phyloP scores from a whole-genome alignment of 2,329 filamentous ascomycete genomes.

The Cladosporium sp. region DNA sequence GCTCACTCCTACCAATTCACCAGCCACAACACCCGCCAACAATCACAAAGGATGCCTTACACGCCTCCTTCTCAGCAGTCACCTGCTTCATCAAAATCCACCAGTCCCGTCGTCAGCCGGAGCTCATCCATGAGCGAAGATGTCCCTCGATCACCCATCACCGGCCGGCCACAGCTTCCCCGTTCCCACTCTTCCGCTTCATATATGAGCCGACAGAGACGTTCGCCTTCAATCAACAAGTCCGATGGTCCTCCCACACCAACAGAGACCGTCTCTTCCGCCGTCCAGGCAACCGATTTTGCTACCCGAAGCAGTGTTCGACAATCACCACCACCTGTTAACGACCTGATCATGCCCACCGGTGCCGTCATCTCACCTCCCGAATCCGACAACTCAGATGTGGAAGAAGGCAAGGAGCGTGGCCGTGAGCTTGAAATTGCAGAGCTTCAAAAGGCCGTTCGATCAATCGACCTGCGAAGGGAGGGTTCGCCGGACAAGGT shows the following conservation, averaged over 20 bases:
- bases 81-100: constrained; percentile 52
- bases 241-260: constrained; percentile 27
- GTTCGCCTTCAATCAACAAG: constrained; percentile 50
- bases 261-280: constrained; percentile 20
- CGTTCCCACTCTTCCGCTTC: constrained; percentile 55
- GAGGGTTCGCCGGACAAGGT: constrained; percentile 51
- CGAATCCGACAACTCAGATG: constrained; percentile 79
- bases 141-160: constrained; percentile 31
- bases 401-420: constrained; percentile 52
- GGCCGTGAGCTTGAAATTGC: constrained; percentile 40
- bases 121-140: constrained; percentile 46
- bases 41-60: constrained; percentile 69
- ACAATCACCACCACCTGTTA: constrained; percentile 78
- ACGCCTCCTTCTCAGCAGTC: constrained; percentile 69
- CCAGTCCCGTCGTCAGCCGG: constrained; percentile 46
- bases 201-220: constrained; percentile 58
- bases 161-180: constrained; percentile 45
- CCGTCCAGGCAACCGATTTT: constrained; percentile 23
- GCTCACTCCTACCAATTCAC: constrained; percentile 30
- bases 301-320: constrained; percentile 59
- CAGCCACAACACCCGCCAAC: constrained; percentile 19
- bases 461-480: constrained; percentile 66
- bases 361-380: constrained; percentile 88
- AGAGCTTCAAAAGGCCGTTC: constrained; percentile 77
- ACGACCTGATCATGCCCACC: constrained; percentile 69